Evolutionary conservation across 768 basidiomycete genomes (phyloP).

Genomic region (Leccinum uliginosum): DNA sequence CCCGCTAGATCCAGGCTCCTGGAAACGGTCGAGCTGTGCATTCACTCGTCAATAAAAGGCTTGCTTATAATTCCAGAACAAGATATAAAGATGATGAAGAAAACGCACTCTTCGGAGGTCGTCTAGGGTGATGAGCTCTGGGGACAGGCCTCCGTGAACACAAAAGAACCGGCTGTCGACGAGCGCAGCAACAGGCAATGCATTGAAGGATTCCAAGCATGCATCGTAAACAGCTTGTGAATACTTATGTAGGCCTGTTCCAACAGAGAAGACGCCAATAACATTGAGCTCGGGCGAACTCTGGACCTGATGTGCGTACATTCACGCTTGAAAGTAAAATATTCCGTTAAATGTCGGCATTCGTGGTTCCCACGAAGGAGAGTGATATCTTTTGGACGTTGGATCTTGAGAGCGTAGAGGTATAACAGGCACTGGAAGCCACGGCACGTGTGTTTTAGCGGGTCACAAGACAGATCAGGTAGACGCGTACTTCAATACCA

Average conservation of each 20-base stretch:
- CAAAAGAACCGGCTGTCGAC: slow-evolving; percentile 97
- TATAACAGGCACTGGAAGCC: slow-evolving; percentile 75
- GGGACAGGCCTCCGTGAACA: slow-evolving; percentile 94
- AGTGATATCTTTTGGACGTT: slow-evolving; percentile 76
- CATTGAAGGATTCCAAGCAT: slow-evolving; percentile 85
- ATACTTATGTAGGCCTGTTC: slow-evolving; percentile 25
- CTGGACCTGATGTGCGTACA: slow-evolving; percentile 44
- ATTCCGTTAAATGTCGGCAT: slow-evolving; percentile 94
- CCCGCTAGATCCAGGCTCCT: slow-evolving; percentile 90
- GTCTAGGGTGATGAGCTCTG: slow-evolving; percentile 72
- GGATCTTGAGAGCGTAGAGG: slow-evolving; percentile 89
- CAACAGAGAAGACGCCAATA: slow-evolving; percentile 9
- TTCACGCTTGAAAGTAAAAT: slow-evolving; percentile 98
- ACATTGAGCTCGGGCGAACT: slow-evolving; percentile 6
- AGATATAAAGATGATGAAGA: not conserved
- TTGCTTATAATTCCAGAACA: not conserved
- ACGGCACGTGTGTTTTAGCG: not conserved
- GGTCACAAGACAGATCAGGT: not conserved
- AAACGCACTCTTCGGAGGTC: slow-evolving; percentile 64
- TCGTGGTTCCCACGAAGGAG: slow-evolving; percentile 96
- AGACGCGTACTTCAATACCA: slow-evolving; percentile 56
- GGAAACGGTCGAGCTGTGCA: slow-evolving; percentile 79
- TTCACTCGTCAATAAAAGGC: slow-evolving; percentile 6
- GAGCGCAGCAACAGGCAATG: slow-evolving; percentile 84
- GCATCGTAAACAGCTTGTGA: slow-evolving; percentile 75